phyloP scores from a whole-genome alignment of 345 rosid species.

The Gossypioides kirkii region DNA sequence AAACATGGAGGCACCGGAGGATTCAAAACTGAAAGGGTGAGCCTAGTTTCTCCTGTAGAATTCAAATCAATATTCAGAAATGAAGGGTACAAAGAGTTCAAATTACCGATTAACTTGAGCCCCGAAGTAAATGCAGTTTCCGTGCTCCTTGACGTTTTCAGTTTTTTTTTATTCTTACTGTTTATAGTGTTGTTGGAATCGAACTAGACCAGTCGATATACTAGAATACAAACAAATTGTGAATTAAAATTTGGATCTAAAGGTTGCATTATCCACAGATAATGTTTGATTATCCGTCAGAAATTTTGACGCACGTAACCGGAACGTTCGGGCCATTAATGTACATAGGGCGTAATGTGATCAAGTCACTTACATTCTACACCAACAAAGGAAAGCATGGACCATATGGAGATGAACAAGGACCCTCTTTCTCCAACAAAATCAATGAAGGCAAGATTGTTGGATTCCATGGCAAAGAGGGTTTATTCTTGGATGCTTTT shows the following conservation, averaged over 20 bases:
- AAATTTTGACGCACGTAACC: too few relatives aligned
- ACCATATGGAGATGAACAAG: conserved; percentile 89
- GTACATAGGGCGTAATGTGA: conserved; percentile 8
- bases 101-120: too few relatives aligned
- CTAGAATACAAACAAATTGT: too few relatives aligned
- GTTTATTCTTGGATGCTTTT: conserved; percentile 68
- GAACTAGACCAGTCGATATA: too few relatives aligned
- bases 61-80: conserved; percentile 1
- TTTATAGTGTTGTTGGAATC: too few relatives aligned
- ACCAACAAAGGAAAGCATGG: conserved; percentile 82
- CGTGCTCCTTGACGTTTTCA: too few relatives aligned
- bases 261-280: too few relatives aligned
- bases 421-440: conserved; percentile 60
- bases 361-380: conserved; percentile 74
- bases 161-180: too few relatives aligned
- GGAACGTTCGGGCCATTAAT: too few relatives aligned
- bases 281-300: too few relatives aligned
- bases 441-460: conserved; percentile 59
- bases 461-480: conserved; percentile 79
- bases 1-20: conserved; percentile 89
- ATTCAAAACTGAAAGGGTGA: conserved; percentile 63
- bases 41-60: neutral
- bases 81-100: neutral
- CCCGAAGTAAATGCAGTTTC: too few relatives aligned
- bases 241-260: too few relatives aligned